Percentiles rank a stretch among this genome's conserved stretches.
Evolutionary conservation across 2,329 filamentous ascomycete species (phyloP).

Genomic region (Penicillium sp.): DNA sequence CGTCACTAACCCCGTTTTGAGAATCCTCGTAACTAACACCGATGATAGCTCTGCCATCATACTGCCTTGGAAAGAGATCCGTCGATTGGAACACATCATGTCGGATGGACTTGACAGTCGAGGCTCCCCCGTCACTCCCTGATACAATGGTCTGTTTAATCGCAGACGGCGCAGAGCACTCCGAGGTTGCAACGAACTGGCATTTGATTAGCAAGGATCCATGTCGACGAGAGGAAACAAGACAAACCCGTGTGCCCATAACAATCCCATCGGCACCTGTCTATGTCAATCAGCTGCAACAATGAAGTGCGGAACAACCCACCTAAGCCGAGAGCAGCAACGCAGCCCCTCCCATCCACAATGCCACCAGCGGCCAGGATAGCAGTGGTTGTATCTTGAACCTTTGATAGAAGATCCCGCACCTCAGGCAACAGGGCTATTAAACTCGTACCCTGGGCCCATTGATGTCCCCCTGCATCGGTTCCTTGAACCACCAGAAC

Average conservation of each 20-base stretch:
- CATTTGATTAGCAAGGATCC: slow-evolving; percentile 17
- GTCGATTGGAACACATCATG: slow-evolving; percentile 27
- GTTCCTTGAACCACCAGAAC: slow-evolving; percentile 63
- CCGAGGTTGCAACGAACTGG: slow-evolving; percentile 48
- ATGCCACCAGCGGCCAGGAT: slow-evolving; percentile 63
- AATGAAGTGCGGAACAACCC: background rate
- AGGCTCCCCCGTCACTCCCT: slow-evolving; percentile 46
- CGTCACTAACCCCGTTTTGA: slow-evolving; percentile 12
- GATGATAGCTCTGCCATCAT: slow-evolving; percentile 22
- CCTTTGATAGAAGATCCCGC: slow-evolving; percentile 43
- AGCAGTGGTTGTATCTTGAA: slow-evolving; percentile 31
- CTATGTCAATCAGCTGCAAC: slow-evolving; percentile 33
- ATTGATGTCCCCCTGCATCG: slow-evolving; percentile 66
- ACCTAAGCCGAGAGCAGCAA: slow-evolving; percentile 58
- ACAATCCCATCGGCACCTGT: slow-evolving; percentile 23
- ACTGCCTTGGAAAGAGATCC: slow-evolving; percentile 21
- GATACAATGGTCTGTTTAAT: slow-evolving; percentile 46
- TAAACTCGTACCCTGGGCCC: slow-evolving; percentile 54
- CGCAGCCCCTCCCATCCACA: slow-evolving; percentile 55
- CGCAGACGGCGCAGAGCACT: slow-evolving; percentile 46
- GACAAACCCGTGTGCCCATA: slow-evolving; percentile 24
- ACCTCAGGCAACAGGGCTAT: slow-evolving; percentile 61
- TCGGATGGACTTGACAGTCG: slow-evolving; percentile 47
- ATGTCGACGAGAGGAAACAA: background rate
- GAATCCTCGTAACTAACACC: slow-evolving; percentile 19